phyloP scores from a whole-genome alignment of 1,284 basidiomycete genomes.

The Ustilago curta region DNA sequence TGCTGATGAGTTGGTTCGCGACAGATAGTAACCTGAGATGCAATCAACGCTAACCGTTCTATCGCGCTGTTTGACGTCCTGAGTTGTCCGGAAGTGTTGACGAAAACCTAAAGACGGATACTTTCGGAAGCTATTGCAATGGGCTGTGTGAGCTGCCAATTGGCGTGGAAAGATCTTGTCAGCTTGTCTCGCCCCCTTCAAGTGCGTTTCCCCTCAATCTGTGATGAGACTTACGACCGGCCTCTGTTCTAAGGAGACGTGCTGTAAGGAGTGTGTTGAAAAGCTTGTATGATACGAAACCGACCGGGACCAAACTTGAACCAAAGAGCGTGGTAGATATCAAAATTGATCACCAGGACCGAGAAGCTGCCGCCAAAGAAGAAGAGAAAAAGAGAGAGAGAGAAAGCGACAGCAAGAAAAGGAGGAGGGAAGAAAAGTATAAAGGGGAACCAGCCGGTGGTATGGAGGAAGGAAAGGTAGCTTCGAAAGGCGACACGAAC shows the following conservation, averaged over 20 bases:
- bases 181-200: no score
- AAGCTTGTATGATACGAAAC: conserved; percentile 9
- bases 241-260: conserved; percentile 12
- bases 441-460: conserved; percentile 43
- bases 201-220: no score
- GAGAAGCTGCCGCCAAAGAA: conserved; percentile 3
- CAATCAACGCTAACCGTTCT: background rate
- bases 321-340: conserved; percentile 3
- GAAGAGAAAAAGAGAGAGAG: conserved; percentile 14
- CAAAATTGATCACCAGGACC: conserved; percentile 28
- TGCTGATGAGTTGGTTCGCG: background rate
- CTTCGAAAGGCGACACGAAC: conserved; percentile 1
- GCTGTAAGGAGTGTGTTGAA: conserved; percentile 22
- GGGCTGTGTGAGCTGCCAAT: background rate
- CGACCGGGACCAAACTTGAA: conserved; percentile 4
- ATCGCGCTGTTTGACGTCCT: background rate
- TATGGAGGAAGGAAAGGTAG: conserved; percentile 39
- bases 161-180: background rate
- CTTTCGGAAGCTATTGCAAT: background rate
- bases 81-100: background rate
- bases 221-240: conserved; percentile 48
- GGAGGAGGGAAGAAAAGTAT: conserved; percentile 8
- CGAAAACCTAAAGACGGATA: background rate
- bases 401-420: conserved; percentile 1
- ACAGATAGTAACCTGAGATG: no score